These are phyloP conservation scores for Penicillium sp. DNA, from an alignment of 2,329 filamentous ascomycete species.

Conservation along the genomic window DNA sequence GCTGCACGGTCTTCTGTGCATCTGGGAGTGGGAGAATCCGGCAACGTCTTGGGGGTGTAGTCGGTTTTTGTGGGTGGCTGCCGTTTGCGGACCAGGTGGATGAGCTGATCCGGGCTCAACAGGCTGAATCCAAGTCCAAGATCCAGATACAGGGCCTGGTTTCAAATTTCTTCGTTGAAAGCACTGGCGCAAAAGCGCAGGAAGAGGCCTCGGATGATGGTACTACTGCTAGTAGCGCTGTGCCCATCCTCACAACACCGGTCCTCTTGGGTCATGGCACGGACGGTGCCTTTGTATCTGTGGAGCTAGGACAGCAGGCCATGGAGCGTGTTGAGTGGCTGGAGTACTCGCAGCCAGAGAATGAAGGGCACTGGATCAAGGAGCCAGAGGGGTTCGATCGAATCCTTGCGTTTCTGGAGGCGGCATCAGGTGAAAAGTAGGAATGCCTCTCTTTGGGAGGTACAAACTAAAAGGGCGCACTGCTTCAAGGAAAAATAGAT, in stretches of 20 bases:
- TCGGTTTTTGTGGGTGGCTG: slow-evolving; percentile 58
- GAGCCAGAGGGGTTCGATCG: slow-evolving; percentile 5
- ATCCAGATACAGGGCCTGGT: too few species aligned
- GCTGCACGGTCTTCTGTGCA: slow-evolving; percentile 41
- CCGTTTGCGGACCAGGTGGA: slow-evolving; percentile 50
- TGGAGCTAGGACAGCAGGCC: slow-evolving; percentile 45
- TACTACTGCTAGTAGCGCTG: background rate
- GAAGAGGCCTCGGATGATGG: background rate
- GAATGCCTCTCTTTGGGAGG: too few species aligned
- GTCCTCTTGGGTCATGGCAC: slow-evolving; percentile 53
- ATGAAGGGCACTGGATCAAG: slow-evolving; percentile 8
- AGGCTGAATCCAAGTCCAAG: slow-evolving; percentile 19
- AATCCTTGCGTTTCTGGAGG: background rate
- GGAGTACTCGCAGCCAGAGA: background rate
- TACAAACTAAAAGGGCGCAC: too few species aligned
- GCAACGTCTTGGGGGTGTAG: slow-evolving; percentile 46
- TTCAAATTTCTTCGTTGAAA: too few species aligned
- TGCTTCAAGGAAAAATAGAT: too few species aligned
- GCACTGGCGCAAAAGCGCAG: background rate
- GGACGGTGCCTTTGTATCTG: slow-evolving; percentile 55
- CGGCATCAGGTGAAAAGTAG: too few species aligned
- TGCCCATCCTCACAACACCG: slow-evolving; percentile 35
- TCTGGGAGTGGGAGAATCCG: slow-evolving; percentile 16
- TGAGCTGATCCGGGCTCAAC: slow-evolving; percentile 16
- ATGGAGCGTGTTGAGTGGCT: slow-evolving; percentile 28